phyloP scores from a whole-genome alignment of 1,139 yeast species.

The Protomyces arabidopsidicola region DNA sequence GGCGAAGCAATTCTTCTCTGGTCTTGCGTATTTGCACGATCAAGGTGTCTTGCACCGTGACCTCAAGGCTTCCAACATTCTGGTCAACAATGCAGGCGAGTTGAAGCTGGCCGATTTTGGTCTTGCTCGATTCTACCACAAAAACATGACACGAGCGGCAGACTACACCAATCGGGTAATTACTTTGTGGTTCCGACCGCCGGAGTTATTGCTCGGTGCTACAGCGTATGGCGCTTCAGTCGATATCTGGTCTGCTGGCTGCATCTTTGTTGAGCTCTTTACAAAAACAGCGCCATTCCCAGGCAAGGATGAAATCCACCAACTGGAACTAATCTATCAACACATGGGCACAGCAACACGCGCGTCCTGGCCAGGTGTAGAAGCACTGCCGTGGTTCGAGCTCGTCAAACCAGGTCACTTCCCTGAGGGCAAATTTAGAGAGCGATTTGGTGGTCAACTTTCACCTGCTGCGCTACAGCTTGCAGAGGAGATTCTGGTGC shows the following conservation, averaged over 20 bases:
- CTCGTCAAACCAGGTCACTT: slow-evolving; percentile 61
- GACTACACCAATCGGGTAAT: slow-evolving; percentile 92
- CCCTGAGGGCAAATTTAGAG: slow-evolving; percentile 48
- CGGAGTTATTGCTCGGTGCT: slow-evolving; percentile 83
- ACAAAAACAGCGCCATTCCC: slow-evolving; percentile 72
- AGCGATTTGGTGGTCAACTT: slow-evolving; percentile 44
- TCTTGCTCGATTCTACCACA: slow-evolving; percentile 57
- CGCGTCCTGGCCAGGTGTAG: slow-evolving; percentile 73
- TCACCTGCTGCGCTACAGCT: slow-evolving; percentile 60
- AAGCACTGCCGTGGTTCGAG: slow-evolving; percentile 85
- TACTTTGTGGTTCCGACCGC: slow-evolving; percentile 96
- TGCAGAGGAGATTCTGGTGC: slow-evolving; percentile 56
- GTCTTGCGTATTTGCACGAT: slow-evolving; percentile 73
- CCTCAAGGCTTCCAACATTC: slow-evolving; percentile 81
- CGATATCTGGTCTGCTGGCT: slow-evolving; percentile 97
- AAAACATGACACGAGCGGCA: slow-evolving; percentile 46
- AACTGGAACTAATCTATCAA: slow-evolving; percentile 67
- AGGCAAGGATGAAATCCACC: slow-evolving; percentile 84
- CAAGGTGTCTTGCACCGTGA: slow-evolving; percentile 84
- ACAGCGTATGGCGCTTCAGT: slow-evolving; percentile 87
- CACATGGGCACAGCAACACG: slow-evolving; percentile 81
- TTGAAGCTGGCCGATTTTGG: slow-evolving; percentile 93
- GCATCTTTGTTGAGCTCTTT: slow-evolving; percentile 77
- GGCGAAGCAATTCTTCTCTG: slow-evolving; percentile 71
- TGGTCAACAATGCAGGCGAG: slow-evolving; percentile 65